Evolutionary conservation across 2,329 filamentous ascomycete genomes (phyloP).

Genomic region (Rhynchosporium agropyri): DNA sequence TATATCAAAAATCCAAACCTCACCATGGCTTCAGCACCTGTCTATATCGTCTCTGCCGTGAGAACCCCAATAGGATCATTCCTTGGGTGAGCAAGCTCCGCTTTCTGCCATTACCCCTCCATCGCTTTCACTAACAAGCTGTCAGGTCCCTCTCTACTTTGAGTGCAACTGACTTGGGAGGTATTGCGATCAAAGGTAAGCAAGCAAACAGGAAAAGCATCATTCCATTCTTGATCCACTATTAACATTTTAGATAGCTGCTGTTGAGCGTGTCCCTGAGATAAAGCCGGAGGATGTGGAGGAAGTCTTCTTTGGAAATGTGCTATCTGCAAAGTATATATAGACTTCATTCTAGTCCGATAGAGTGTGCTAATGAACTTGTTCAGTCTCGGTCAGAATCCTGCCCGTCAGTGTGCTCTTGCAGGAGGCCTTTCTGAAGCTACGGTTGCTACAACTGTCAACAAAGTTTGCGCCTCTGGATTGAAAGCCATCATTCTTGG

Average conservation of each 20-base stretch:
- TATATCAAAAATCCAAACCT: slow-evolving; percentile 7
- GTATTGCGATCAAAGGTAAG: slow-evolving; percentile 88
- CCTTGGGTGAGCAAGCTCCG: slow-evolving; percentile 68
- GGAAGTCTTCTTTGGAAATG: slow-evolving; percentile 98
- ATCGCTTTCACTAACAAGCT: slow-evolving; percentile 28
- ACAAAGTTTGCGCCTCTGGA: slow-evolving; percentile 97
- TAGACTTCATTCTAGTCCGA: slow-evolving; percentile 37
- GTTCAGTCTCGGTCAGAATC: slow-evolving; percentile 86
- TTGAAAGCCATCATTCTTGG: slow-evolving; percentile 94
- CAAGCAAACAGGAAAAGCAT: neutral
- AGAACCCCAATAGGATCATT: slow-evolving; percentile 94
- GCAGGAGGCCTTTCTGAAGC: slow-evolving; percentile 80
- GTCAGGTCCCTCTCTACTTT: slow-evolving; percentile 82
- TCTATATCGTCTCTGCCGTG: slow-evolving; percentile 93
- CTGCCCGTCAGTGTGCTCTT: slow-evolving; percentile 91
- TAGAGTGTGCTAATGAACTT: neutral
- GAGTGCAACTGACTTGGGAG: slow-evolving; percentile 82
- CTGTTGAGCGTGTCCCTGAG: slow-evolving; percentile 81
- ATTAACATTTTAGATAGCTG: slow-evolving; percentile 50
- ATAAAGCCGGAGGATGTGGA: slow-evolving; percentile 89
- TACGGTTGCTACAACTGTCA: slow-evolving; percentile 87
- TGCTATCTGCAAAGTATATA: slow-evolving; percentile 86
- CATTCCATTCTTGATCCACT: neutral
- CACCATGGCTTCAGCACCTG: slow-evolving; percentile 78
- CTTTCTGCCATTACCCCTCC: slow-evolving; percentile 51